Evolutionary conservation across 371 early-diverging fungal species (phyloP).

Genomic region (Mucor velutinosus): DNA sequence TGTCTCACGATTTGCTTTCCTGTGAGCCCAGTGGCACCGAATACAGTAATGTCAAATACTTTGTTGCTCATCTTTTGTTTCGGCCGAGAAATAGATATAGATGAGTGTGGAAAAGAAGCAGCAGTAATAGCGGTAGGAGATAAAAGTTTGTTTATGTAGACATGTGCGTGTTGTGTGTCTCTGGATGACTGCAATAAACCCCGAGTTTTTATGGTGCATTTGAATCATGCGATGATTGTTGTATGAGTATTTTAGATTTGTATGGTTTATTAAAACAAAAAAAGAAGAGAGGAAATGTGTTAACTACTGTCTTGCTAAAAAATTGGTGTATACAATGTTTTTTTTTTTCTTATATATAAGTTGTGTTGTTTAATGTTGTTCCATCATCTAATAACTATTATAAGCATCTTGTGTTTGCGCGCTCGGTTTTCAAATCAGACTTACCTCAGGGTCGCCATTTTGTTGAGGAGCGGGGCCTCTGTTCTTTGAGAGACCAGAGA

Average conservation of each 20-base stretch:
- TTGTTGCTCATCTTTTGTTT: conserved; percentile 6
- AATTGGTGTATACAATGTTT: conserved; percentile 9
- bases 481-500: conserved; percentile 84
- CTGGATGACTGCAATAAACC: neutral
- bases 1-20: conserved; percentile 77
- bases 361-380: conserved; percentile 7
- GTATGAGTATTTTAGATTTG: neutral
- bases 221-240: neutral
- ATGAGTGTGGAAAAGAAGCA: neutral
- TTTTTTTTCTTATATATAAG: neutral
- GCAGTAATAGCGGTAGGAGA: neutral
- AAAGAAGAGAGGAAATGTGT: neutral
- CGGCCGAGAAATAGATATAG: neutral
- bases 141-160: neutral
- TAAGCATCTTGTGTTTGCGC: neutral
- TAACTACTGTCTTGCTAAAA: neutral
- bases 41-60: conserved; percentile 64
- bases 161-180: neutral
- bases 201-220: neutral
- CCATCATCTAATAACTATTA: neutral
- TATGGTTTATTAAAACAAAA: conserved; percentile 1
- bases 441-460: conserved; percentile 10
- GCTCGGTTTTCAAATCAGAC: neutral
- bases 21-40: conserved; percentile 90
- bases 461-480: conserved; percentile 33